phyloP scores from a whole-genome alignment of 176 grass and related monocot species.

The Aegilops umbellulata region DNA sequence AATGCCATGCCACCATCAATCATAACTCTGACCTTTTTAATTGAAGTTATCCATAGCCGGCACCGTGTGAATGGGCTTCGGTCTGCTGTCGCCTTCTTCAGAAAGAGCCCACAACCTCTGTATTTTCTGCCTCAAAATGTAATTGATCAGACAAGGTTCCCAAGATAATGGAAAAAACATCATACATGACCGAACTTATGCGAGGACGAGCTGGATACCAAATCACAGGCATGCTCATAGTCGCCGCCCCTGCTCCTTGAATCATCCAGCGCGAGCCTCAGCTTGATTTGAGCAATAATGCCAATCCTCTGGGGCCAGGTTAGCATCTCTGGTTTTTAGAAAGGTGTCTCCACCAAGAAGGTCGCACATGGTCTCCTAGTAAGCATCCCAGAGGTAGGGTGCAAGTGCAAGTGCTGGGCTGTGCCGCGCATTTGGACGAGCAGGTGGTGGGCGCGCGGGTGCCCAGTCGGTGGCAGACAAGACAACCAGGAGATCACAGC shows the following conservation, averaged over 20 bases:
- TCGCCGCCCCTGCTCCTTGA: not conserved
- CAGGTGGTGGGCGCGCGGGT: not conserved
- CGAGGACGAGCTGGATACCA: not conserved
- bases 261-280: not conserved
- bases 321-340: not conserved
- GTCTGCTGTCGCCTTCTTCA: constrained; percentile 3
- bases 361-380: not conserved
- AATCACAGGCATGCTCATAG: not conserved
- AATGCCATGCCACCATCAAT: not conserved
- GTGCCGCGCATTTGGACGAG: not conserved
- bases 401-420: not conserved
- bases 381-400: too few relatives aligned
- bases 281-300: not conserved
- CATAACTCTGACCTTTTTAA: constrained; percentile 32
- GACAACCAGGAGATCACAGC: not conserved
- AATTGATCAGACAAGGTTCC: not conserved
- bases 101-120: not conserved
- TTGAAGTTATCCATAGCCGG: constrained; percentile 1
- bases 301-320: not conserved
- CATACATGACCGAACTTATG: not conserved
- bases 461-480: not conserved
- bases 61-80: not conserved
- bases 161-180: not conserved
- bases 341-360: not conserved
- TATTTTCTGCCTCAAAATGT: not conserved